Base-by-base conservation (phyloP, 2,329 filamentous ascomycete genomes). In the Metarhizium brunneum region DNA sequence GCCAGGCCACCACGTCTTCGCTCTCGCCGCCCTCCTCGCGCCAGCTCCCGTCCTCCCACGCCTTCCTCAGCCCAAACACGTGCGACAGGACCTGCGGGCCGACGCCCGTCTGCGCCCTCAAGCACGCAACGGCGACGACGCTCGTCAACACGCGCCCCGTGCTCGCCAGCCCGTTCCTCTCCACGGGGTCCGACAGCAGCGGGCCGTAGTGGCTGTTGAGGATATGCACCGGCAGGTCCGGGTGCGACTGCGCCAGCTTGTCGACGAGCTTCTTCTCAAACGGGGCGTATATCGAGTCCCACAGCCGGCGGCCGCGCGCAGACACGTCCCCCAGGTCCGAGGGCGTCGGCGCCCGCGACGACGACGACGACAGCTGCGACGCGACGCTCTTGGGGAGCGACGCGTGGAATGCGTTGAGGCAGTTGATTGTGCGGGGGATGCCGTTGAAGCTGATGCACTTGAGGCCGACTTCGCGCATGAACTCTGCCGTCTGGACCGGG, bases 391-490 rank as follows among this genome's bases (percentile, higher is more conserved):
- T 57, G 0, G 87, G 85, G 0, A 94, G 80, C 32, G 76, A 73
- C 43, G 78, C 75, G 63, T 80, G 77, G 75, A 92, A 91, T 29
- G 84, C 84, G 63, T 84, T 85, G 2, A 95, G 83, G 63, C 82
- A 85, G 77, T 94, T 94, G 74, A 94, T 94, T 30, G 85, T 87
- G 61, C 90, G 85, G 2, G 90, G 89, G 62, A 94, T 89, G 60
- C 87, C 87, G 72, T 90, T 90, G 78, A 90, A 88, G 56, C 83
- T 84, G 68, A 90, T 89, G 70, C 86, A 89, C 69, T 90, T 90
- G 59, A 90, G 76, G 2, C 85, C 87, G 57, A 89, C 79, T 62
- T 90, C 87, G 63, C 87, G 83, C 75, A 90, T 88, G 56, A 88
- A 76, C 67, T 89, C 86, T 59, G 86, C 87, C 38, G 80, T 76